Percentiles rank a stretch among this genome's conserved stretches.
Conservation (phyloP, 495 filamentous ascomycete genomes). For the Neurospora cerealis region DNA sequence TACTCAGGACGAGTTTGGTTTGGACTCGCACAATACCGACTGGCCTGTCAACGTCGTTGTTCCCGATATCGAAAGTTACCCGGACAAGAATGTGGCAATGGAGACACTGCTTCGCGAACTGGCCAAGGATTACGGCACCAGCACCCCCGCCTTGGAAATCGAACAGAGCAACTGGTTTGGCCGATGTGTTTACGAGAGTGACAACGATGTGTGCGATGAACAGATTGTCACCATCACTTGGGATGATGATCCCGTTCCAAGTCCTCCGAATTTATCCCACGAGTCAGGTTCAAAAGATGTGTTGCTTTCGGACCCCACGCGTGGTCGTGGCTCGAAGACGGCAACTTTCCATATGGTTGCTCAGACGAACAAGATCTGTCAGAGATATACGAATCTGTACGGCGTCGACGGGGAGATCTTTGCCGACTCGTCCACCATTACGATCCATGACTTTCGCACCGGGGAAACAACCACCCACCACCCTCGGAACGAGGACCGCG, state of each 20-base stretch:
- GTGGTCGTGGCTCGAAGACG: constrained; percentile 60
- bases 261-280: background rate
- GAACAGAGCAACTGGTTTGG: constrained; percentile 72
- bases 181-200: constrained; percentile 84
- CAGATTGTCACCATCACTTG: constrained; percentile 80
- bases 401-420: constrained; percentile 77
- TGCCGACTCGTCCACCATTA: constrained; percentile 62
- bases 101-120: constrained; percentile 42
- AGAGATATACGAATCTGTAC: constrained; percentile 72
- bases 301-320: constrained; percentile 7
- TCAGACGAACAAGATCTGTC: constrained; percentile 75
- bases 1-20: constrained; percentile 26
- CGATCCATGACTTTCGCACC: constrained; percentile 51
- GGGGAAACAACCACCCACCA: constrained; percentile 41
- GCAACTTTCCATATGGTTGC: constrained; percentile 92
- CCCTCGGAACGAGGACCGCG: constrained; percentile 43
- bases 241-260: constrained; percentile 51
- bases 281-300: background rate
- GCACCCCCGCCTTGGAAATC: constrained; percentile 42
- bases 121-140: constrained; percentile 54
- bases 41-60: constrained; percentile 87
- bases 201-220: constrained; percentile 88
- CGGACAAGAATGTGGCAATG: constrained; percentile 27
- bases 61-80: constrained; percentile 78
- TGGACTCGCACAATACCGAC: constrained; percentile 44